phyloP scores from a whole-genome alignment of 495 filamentous ascomycete species.

The Parathielavia appendiculata region DNA sequence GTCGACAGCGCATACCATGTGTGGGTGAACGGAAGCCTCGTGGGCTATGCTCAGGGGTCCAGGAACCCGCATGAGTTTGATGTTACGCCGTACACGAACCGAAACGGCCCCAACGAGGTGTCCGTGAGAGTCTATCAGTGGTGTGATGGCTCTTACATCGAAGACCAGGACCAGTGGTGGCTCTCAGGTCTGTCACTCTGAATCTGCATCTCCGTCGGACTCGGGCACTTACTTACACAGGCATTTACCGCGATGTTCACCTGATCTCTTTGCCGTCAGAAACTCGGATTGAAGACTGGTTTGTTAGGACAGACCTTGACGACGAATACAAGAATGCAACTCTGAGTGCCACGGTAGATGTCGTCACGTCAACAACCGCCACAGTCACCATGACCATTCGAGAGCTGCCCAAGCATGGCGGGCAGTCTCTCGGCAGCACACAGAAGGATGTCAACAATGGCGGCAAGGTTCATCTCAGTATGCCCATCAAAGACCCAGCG shows the following conservation, averaged over 20 bases:
- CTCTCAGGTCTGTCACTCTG: conserved; percentile 40
- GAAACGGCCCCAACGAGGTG: conserved; percentile 45
- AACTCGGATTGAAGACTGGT: conserved; percentile 55
- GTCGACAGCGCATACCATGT: conserved; percentile 64
- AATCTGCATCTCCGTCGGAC: background rate
- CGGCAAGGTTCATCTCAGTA: conserved; percentile 29
- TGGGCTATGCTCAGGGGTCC: conserved; percentile 61
- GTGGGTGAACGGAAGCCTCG: conserved; percentile 53
- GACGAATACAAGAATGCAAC: conserved; percentile 49
- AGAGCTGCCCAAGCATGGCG: conserved; percentile 26
- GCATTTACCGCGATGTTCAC: conserved; percentile 63
- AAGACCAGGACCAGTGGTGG: conserved; percentile 60
- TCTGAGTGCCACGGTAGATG: conserved; percentile 43
- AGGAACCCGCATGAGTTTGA: conserved; percentile 62
- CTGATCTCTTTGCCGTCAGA: conserved; percentile 51
- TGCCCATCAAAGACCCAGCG: conserved; percentile 42
- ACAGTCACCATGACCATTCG: conserved; percentile 35
- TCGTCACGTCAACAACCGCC: conserved; percentile 29
- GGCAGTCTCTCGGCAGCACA: conserved; percentile 16
- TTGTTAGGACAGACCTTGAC: conserved; percentile 52
- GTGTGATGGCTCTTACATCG: conserved; percentile 60
- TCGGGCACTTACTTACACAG: conserved; percentile 21
- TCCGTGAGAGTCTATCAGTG: conserved; percentile 58
- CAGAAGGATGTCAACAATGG: conserved; percentile 10
- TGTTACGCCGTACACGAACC: conserved; percentile 43